A percentile compares a stretch with the other conserved stretches of the same genome.
phyloP scores from a whole-genome alignment of 2,329 filamentous ascomycete species.

The Aspergillus sp. region DNA sequence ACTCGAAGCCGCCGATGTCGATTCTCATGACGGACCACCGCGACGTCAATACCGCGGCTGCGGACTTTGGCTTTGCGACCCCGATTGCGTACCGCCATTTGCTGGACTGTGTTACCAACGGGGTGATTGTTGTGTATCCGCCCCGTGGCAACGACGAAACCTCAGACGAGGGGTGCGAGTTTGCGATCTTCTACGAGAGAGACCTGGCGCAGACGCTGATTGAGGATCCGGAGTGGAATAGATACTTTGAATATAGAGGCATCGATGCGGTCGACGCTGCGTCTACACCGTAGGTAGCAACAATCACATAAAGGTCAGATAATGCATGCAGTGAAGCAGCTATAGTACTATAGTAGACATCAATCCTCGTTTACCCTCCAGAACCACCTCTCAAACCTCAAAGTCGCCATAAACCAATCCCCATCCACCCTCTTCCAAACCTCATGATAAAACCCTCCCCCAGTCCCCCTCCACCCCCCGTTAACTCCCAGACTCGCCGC shows the following conservation, averaged over 20 bases:
- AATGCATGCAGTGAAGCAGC: background rate
- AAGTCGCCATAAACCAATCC: background rate
- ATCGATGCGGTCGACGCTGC: slow-evolving; percentile 25
- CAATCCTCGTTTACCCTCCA: background rate
- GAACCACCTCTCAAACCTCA: background rate
- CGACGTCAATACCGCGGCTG: slow-evolving; percentile 26
- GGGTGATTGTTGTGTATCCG: slow-evolving; percentile 28
- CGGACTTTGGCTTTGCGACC: slow-evolving; percentile 40
- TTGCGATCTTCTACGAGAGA: slow-evolving; percentile 38
- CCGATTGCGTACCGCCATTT: slow-evolving; percentile 36
- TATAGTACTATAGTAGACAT: too few species aligned
- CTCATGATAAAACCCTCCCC: slow-evolving; percentile 7
- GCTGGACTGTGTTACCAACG: slow-evolving; percentile 28
- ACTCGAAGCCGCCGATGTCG: slow-evolving; percentile 38
- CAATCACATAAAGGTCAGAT: background rate
- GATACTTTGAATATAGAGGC: slow-evolving; percentile 41
- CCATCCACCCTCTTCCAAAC: background rate
- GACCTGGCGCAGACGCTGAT: slow-evolving; percentile 31
- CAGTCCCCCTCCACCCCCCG: background rate
- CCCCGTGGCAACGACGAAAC: slow-evolving; percentile 21
- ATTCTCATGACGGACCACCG: slow-evolving; percentile 40
- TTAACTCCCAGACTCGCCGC: background rate
- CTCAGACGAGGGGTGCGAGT: slow-evolving; percentile 38
- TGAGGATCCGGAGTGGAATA: slow-evolving; percentile 35
- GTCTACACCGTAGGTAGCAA: background rate